These are phyloP conservation scores for Hirschioporus abietinus DNA, from an alignment of 768 basidiomycete species.

Conservation along the genomic window DNA sequence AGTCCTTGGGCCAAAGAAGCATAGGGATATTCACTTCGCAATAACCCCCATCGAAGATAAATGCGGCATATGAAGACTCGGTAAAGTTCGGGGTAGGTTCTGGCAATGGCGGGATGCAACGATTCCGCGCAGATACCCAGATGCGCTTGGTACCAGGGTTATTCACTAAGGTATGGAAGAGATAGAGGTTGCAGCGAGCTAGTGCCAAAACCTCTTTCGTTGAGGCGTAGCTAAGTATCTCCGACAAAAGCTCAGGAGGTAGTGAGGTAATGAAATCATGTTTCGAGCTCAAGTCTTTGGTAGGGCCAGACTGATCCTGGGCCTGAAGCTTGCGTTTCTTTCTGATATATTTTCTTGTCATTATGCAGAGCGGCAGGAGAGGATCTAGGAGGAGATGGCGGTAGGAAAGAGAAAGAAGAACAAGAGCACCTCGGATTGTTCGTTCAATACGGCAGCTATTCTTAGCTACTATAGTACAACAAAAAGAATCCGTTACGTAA, in stretches of 20 bases:
- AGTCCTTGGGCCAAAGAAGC: neutral
- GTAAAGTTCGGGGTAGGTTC: slow-evolving; percentile 38
- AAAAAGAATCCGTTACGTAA: neutral
- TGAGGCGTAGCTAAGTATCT: slow-evolving; percentile 53
- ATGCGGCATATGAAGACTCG: slow-evolving; percentile 59
- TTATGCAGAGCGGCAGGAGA: neutral
- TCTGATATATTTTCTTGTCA: neutral
- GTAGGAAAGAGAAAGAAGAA: neutral
- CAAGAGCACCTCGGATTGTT: neutral
- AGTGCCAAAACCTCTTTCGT: slow-evolving; percentile 55
- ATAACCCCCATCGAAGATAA: slow-evolving; percentile 51
- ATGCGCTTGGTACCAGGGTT: slow-evolving; percentile 44
- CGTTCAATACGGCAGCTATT: no score
- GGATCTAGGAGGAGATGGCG: neutral
- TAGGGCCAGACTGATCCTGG: no score
- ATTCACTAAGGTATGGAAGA: slow-evolving; percentile 43
- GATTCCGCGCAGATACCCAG: slow-evolving; percentile 49
- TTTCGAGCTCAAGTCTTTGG: neutral
- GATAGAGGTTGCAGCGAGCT: slow-evolving; percentile 49
- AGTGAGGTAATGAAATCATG: slow-evolving; percentile 19
- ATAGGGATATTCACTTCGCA: slow-evolving; percentile 42
- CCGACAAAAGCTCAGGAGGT: slow-evolving; percentile 61
- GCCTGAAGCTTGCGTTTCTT: neutral
- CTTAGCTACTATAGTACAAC: neutral
- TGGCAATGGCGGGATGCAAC: slow-evolving; percentile 34